Percentiles rank a stretch among this genome's conserved stretches.
Conservation (phyloP, 2,329 filamentous ascomycete genomes). For the Diaporthe longicolla region DNA sequence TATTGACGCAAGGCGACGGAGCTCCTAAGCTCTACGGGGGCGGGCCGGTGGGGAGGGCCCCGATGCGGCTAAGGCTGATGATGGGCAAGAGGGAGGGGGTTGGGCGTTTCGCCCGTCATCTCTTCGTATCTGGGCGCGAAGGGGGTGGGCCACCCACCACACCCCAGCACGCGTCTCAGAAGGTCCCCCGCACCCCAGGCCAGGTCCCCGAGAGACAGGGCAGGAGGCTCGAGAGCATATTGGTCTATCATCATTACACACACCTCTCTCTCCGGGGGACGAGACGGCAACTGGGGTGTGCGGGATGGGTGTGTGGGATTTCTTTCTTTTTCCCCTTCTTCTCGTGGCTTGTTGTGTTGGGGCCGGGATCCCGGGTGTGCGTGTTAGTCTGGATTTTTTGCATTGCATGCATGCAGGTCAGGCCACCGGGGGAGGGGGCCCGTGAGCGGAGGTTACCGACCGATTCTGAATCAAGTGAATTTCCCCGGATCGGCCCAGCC, state of each 20-base stretch:
- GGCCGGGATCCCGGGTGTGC: background rate
- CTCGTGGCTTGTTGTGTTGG: conserved; percentile 15
- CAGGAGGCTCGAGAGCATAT: conserved; percentile 35
- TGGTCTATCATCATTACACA: conserved; percentile 8
- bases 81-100: background rate
- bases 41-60: conserved; percentile 25
- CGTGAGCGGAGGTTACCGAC: conserved; percentile 23
- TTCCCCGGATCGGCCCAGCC: conserved; percentile 27
- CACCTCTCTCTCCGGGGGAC: background rate
- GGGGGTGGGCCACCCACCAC: background rate
- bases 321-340: background rate
- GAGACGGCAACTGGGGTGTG: background rate
- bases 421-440: conserved; percentile 11
- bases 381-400: background rate
- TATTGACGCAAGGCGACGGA: conserved; percentile 17
- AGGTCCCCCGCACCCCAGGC: conserved; percentile 34
- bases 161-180: conserved; percentile 26
- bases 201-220: conserved; percentile 30
- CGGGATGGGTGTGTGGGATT: conserved; percentile 1
- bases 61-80: conserved; percentile 39
- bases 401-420: conserved; percentile 29
- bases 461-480: conserved; percentile 34
- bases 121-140: conserved; percentile 22
- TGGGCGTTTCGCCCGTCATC: background rate
- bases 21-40: background rate